These are phyloP conservation scores for Phaeotremella fagi DNA, from an alignment of 768 basidiomycete species.

Conservation along the genomic window DNA sequence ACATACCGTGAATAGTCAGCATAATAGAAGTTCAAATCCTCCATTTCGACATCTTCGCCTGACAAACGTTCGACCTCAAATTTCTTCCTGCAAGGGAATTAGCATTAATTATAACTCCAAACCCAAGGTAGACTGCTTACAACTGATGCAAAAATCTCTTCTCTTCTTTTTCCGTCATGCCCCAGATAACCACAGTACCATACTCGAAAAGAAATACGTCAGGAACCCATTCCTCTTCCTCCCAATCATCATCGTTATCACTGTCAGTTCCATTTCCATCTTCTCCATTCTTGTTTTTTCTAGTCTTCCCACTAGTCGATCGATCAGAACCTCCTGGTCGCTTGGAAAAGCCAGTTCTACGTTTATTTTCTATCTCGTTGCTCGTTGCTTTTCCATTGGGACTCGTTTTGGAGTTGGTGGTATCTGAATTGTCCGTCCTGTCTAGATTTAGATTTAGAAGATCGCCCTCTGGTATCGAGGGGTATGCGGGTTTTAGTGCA, in stretches of 20 bases:
- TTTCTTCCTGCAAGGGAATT: slow-evolving; percentile 61
- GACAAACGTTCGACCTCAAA: slow-evolving; percentile 87
- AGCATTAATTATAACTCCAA: background rate
- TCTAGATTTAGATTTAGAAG: slow-evolving; percentile 35
- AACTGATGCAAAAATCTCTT: slow-evolving; percentile 82
- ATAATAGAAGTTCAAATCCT: slow-evolving; percentile 94
- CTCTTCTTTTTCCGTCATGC: slow-evolving; percentile 91
- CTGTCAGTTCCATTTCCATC: slow-evolving; percentile 21
- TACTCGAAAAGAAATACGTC: slow-evolving; percentile 93
- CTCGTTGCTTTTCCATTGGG: slow-evolving; percentile 1
- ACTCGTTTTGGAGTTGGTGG: background rate
- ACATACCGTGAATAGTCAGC: slow-evolving; percentile 86
- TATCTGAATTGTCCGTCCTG: background rate
- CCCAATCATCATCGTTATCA: slow-evolving; percentile 39
- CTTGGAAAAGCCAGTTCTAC: slow-evolving; percentile 42
- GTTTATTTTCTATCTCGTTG: slow-evolving; percentile 14
- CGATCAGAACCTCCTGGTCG: slow-evolving; percentile 22
- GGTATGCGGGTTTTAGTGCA: slow-evolving; percentile 4
- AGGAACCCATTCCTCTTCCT: slow-evolving; percentile 47
- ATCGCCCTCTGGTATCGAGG: slow-evolving; percentile 38
- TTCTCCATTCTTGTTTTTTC: slow-evolving; percentile 20
- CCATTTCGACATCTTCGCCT: slow-evolving; percentile 84
- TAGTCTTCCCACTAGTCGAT: slow-evolving; percentile 48
- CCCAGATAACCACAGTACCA: slow-evolving; percentile 95
- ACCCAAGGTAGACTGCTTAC: slow-evolving; percentile 54